Percentiles rank a stretch among this genome's conserved stretches.
Conservation (phyloP, 2,329 filamentous ascomycete genomes). For the Aspergillus uvarum region DNA sequence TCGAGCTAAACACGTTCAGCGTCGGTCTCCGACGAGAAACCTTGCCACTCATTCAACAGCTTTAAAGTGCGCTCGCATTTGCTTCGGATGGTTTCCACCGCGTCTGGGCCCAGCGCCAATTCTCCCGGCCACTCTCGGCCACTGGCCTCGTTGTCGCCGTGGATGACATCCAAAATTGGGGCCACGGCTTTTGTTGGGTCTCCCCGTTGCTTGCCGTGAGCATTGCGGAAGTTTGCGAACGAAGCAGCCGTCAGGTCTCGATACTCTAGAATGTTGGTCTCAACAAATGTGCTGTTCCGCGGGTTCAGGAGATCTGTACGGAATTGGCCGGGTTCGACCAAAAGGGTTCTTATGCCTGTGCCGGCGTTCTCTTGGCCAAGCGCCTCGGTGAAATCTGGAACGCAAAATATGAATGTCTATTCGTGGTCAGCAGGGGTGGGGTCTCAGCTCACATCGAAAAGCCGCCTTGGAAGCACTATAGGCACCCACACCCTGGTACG, state of each 20-base stretch:
- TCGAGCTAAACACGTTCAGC: not conserved
- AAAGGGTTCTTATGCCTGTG: conserved; percentile 35
- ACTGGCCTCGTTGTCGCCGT: conserved; percentile 23
- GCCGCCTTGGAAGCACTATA: conserved; percentile 40
- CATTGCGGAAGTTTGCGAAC: conserved; percentile 18
- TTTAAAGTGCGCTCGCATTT: conserved; percentile 6
- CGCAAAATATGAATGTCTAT: not conserved
- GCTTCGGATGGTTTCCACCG: conserved; percentile 8
- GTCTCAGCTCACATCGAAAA: conserved; percentile 8
- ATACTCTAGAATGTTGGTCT: conserved; percentile 21
- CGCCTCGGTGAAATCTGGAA: conserved; percentile 11
- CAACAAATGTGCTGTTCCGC: conserved; percentile 8
- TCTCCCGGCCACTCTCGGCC: conserved; percentile 24
- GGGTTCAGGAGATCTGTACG: conserved; percentile 32
- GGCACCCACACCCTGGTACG: conserved; percentile 26
- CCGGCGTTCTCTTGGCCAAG: conserved; percentile 31
- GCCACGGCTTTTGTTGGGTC: conserved; percentile 32
- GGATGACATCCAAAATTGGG: conserved; percentile 34
- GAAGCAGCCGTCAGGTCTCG: conserved; percentile 23
- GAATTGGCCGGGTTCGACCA: conserved; percentile 41
- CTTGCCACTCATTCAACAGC: conserved; percentile 12
- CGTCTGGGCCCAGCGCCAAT: conserved; percentile 32
- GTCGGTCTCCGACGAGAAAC: conserved; percentile 9
- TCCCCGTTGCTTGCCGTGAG: conserved; percentile 29
- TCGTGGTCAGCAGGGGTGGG: not conserved